These are phyloP conservation scores for Erythrobasidium yunnanense DNA, from an alignment of 768 basidiomycete species.

Conservation along the genomic window DNA sequence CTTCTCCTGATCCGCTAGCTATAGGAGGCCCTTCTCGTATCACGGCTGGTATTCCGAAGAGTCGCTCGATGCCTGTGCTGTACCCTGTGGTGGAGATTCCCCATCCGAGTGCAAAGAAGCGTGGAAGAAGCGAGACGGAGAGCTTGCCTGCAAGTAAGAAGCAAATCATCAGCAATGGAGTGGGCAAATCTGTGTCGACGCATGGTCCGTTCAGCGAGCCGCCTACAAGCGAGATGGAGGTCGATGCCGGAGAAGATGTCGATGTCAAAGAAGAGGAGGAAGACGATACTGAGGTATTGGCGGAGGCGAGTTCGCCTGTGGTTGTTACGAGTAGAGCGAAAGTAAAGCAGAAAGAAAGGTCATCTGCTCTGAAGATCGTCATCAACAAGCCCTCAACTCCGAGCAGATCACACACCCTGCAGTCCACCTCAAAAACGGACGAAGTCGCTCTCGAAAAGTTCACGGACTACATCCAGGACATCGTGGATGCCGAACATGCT, in stretches of 20 bases:
- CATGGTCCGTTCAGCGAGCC: neutral
- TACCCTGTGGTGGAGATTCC: neutral
- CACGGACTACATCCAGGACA: constrained; percentile 10
- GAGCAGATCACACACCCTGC: neutral
- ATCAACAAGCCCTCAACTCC: neutral
- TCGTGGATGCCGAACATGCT: constrained; percentile 10
- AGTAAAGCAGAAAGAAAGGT: no score
- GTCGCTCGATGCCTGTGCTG: no score
- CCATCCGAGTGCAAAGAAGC: neutral
- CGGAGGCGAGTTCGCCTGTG: no score
- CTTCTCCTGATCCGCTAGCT: constrained; percentile 5
- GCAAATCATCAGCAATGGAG: neutral
- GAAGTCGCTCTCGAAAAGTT: neutral
- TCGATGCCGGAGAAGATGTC: neutral
- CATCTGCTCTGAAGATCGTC: no score
- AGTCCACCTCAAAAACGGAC: neutral
- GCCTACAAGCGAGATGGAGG: neutral
- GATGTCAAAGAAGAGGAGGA: neutral
- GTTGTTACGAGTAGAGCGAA: no score
- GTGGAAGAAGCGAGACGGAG: neutral
- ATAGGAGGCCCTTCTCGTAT: neutral
- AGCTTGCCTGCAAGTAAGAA: neutral
- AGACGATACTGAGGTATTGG: neutral
- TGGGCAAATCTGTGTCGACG: neutral
- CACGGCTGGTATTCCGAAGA: no score